These are phyloP conservation scores for Helminthosporium solani DNA, from an alignment of 2,329 filamentous ascomycete species.

Conservation along the genomic window DNA sequence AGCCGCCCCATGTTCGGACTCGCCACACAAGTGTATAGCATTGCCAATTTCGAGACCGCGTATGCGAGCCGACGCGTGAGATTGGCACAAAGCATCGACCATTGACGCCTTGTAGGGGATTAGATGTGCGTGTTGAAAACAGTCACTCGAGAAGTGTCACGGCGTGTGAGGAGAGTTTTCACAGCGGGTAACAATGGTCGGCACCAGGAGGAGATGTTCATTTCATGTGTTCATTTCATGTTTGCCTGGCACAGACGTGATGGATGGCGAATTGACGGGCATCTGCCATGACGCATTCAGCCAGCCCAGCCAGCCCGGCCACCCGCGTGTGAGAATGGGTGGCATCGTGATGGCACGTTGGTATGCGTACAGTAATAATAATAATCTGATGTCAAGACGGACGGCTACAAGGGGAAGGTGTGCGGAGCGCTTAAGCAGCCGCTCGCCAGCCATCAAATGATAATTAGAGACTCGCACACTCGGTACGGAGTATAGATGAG, in stretches of 20 bases:
- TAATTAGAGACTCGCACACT: no score
- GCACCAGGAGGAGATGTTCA: neutral
- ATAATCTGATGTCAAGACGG: constrained; percentile 18
- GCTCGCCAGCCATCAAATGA: constrained; percentile 14
- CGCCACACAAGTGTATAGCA: constrained; percentile 10
- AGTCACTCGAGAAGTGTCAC: constrained; percentile 2
- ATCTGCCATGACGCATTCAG: neutral
- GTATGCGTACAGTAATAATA: no score
- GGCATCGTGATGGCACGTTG: neutral
- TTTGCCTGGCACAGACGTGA: constrained; percentile 7
- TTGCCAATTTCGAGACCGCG: constrained; percentile 20
- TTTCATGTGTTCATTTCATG: constrained; percentile 3
- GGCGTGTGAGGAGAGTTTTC: constrained; percentile 8
- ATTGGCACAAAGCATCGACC: constrained; percentile 9
- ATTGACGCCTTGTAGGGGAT: constrained; percentile 4
- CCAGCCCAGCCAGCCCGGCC: neutral
- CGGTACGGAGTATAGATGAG: constrained; percentile 27
- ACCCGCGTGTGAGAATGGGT: neutral
- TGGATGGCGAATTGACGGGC: neutral
- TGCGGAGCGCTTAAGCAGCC: constrained; percentile 15
- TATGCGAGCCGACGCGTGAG: constrained; percentile 14
- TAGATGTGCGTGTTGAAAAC: constrained; percentile 2
- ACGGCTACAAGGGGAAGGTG: constrained; percentile 29
- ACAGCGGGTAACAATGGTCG: constrained; percentile 1
- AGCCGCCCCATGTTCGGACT: constrained; percentile 11